Conservation (phyloP, 1,139 yeast genomes). For the Pneumocystis sp. region DNA sequence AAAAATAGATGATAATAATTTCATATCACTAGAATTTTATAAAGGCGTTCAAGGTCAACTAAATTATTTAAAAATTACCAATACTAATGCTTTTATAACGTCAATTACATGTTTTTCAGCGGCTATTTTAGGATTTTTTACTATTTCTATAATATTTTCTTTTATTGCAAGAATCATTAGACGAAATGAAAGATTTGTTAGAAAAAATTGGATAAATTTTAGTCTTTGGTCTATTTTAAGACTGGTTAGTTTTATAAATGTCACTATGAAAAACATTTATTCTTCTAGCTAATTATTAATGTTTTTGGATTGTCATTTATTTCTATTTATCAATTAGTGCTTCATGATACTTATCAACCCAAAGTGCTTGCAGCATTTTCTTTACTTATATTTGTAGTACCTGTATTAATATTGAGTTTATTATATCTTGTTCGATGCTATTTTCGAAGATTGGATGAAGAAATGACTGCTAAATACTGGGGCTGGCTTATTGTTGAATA, state of each 20-base stretch:
- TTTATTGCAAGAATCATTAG: not conserved
- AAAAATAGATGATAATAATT: not conserved
- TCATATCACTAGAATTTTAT: not conserved
- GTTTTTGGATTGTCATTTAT: not conserved
- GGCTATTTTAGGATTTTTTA: not conserved
- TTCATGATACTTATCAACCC: not conserved
- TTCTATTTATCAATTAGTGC: not conserved
- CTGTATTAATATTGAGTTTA: not conserved
- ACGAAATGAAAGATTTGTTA: not conserved
- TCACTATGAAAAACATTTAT: not conserved
- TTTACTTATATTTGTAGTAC: not conserved
- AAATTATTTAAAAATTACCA: not conserved
- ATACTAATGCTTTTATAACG: not conserved
- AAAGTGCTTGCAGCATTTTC: not conserved
- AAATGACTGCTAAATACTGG: slow-evolving; percentile 1
- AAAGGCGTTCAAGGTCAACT: not conserved
- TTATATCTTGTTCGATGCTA: not conserved
- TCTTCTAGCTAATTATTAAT: not conserved
- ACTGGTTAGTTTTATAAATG: not conserved
- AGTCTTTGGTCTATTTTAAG: not conserved
- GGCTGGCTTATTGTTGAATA: not conserved
- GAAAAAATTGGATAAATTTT: not conserved
- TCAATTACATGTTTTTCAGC: not conserved
- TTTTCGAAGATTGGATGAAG: not conserved
- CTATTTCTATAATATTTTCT: not conserved